Base-by-base conservation (phyloP, 2,329 filamentous ascomycete genomes). In the Colletotrichum tanaceti region DNA sequence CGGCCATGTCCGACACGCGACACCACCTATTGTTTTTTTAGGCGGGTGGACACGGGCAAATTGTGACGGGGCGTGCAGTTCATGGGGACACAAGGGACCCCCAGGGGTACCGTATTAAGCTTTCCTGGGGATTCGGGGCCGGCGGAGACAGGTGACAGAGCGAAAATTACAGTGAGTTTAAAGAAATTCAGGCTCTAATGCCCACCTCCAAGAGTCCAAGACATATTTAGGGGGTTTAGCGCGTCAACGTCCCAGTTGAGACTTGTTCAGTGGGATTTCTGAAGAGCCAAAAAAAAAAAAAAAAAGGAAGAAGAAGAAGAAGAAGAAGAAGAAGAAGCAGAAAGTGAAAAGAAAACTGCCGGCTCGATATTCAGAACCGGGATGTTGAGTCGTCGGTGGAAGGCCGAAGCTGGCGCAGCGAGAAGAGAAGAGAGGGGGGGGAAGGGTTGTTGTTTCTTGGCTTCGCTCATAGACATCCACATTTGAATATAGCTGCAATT, bases 1-100 rank as follows among this genome's bases (percentile, higher is more conserved):
- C 55, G 65, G 65, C 57, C 62, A 65, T 68, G 24, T 61, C 62
- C 62, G 63, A 38, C 62, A 68, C 65, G 65, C 65, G 65, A 68
- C 62, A 57, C 43, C 62, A 57, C 43, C 16, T 60, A 11, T 38
- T 61, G 61, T 16, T 16, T 18, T 35, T 54, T 55, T 18, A 47
- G 10, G 11, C 3, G 18, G 22, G 41, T 16, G n/a, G 9, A 53
- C 11, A 16, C n/a, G n/a, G 50, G 14, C 18, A 43, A 28, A 35
- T 58, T 62, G 43, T 39, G 20, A 65, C 16, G 9, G 28, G 7
- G 7, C 10, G 28, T n/a, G 7, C 28, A 32, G 52, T 16, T 11
- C 32, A 47, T 9, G 32, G 11, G 38, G 5, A 32, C 24, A 22
- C 61, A 49, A 52, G 55, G 55, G 35, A 1, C 43, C 49, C 50